phyloP scores from a whole-genome alignment of 495 filamentous ascomycete genomes.

The Neurospora sp. region DNA sequence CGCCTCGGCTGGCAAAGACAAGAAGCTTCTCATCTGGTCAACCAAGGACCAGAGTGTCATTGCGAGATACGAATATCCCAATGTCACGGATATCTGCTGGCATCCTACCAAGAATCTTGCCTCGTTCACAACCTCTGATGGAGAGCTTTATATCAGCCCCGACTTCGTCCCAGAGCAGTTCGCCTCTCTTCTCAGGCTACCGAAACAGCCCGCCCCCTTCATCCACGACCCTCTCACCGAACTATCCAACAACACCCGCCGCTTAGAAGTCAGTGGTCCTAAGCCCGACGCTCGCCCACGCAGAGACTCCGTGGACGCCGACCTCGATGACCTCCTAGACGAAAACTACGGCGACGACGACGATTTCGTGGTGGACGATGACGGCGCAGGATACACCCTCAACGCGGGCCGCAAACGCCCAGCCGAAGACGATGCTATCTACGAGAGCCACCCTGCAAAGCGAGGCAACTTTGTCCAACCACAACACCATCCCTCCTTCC shows the following conservation, averaged over 20 bases:
- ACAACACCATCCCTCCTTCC: slow-evolving; percentile 69
- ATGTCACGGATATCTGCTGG: slow-evolving; percentile 79
- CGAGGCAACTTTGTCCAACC: slow-evolving; percentile 48
- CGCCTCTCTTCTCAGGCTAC: slow-evolving; percentile 44
- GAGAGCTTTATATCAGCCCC: slow-evolving; percentile 80
- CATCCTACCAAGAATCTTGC: slow-evolving; percentile 80
- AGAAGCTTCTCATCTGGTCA: slow-evolving; percentile 80
- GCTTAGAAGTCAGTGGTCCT: slow-evolving; percentile 43
- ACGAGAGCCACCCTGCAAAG: slow-evolving; percentile 28
- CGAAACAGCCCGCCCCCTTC: slow-evolving; percentile 67
- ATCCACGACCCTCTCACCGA: slow-evolving; percentile 71
- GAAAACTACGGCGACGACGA: slow-evolving; percentile 56
- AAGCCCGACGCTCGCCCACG: slow-evolving; percentile 35
- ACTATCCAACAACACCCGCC: slow-evolving; percentile 52
- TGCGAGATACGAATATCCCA: slow-evolving; percentile 61
- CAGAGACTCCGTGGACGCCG: slow-evolving; percentile 32
- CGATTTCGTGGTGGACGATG: slow-evolving; percentile 89
- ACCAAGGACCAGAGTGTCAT: slow-evolving; percentile 72
- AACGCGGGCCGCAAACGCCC: slow-evolving; percentile 58
- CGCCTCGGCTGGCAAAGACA: slow-evolving; percentile 71
- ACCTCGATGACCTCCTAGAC: slow-evolving; percentile 44
- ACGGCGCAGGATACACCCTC: slow-evolving; percentile 93
- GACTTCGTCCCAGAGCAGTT: slow-evolving; percentile 64
- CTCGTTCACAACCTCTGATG: slow-evolving; percentile 83
- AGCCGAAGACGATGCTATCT: slow-evolving; percentile 34